Evolutionary conservation across 208 protist genomes (phyloP).

Genomic region (Angomonas ambiguus): DNA sequence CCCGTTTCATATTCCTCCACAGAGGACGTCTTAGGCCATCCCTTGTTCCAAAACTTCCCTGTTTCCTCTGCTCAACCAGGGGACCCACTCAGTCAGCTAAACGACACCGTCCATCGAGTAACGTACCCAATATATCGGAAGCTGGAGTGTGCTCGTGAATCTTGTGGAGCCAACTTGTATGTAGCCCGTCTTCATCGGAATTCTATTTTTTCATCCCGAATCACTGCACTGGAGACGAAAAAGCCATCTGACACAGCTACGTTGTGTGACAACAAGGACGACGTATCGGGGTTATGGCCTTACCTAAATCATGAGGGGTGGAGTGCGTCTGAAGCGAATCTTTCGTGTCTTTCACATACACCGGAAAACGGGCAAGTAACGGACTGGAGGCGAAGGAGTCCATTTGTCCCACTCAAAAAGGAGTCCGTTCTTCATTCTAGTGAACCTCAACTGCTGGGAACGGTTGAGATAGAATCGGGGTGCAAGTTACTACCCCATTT

Average conservation of each 20-base stretch:
- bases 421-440: not conserved
- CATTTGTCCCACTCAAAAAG: not conserved
- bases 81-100: too few relatives aligned
- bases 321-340: too few relatives aligned
- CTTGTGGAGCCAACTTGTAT: constrained; percentile 44
- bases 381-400: too few relatives aligned
- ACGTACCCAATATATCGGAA: constrained; percentile 36
- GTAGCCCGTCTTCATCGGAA: constrained; percentile 51
- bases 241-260: not conserved
- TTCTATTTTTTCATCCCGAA: constrained; percentile 48
- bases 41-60: constrained; percentile 12
- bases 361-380: too few relatives aligned
- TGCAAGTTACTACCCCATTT: constrained; percentile 22
- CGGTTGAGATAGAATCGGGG: constrained; percentile 4
- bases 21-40: constrained; percentile 27
- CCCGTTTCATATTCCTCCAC: constrained; percentile 18
- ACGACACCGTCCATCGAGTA: constrained; percentile 57
- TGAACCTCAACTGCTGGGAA: not conserved
- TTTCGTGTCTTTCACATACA: too few relatives aligned
- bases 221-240: constrained; percentile 14
- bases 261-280: not conserved
- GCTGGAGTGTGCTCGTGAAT: constrained; percentile 16
- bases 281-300: constrained; percentile 25
- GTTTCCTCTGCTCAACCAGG: not conserved
- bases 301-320: constrained; percentile 17